A percentile compares a stretch with the other conserved stretches of the same genome.
phyloP scores from a whole-genome alignment of 371 early-diverging fungal species.

The Blastocladiella emersonii region DNA sequence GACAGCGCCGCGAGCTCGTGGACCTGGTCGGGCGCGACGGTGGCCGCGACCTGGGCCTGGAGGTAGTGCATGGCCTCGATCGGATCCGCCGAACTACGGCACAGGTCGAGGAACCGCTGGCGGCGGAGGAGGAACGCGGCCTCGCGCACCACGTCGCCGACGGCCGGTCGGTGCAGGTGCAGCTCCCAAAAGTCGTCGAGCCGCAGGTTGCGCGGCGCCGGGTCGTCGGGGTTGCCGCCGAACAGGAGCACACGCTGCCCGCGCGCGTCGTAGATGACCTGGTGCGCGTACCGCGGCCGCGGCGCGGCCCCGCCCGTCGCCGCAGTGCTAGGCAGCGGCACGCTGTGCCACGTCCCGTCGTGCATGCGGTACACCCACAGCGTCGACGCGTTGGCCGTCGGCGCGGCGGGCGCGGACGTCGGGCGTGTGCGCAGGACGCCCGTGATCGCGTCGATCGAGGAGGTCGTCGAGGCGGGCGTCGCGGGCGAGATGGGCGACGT shows the following conservation, averaged over 20 bases:
- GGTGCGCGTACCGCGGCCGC: constrained; percentile 72
- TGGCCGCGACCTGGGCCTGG: constrained; percentile 38
- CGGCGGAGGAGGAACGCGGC: constrained; percentile 47
- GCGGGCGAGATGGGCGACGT: background rate
- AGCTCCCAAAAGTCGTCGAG: constrained; percentile 80
- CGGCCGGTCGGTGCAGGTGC: constrained; percentile 42
- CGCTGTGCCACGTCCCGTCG: constrained; percentile 48
- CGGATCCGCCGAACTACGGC: constrained; percentile 9
- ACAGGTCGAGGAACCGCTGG: constrained; percentile 49
- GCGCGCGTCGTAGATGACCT: constrained; percentile 55
- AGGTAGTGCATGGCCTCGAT: constrained; percentile 50
- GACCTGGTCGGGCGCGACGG: constrained; percentile 49
- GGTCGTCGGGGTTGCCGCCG: constrained; percentile 76
- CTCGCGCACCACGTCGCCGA: constrained; percentile 40
- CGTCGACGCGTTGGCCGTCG: constrained; percentile 44
- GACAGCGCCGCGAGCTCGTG: constrained; percentile 27
- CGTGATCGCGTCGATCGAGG: background rate
- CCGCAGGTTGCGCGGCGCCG: constrained; percentile 31
- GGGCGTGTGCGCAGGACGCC: background rate
- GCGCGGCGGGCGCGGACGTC: constrained; percentile 27
- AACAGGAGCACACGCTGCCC: constrained; percentile 53
- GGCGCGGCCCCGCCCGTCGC: constrained; percentile 44
- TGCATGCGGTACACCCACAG: constrained; percentile 54
- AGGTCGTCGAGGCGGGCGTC: background rate
- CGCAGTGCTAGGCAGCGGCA: constrained; percentile 55